Evolutionary conservation across 768 basidiomycete species (phyloP).

Genomic region (Pilatotrama ljubarskyi): DNA sequence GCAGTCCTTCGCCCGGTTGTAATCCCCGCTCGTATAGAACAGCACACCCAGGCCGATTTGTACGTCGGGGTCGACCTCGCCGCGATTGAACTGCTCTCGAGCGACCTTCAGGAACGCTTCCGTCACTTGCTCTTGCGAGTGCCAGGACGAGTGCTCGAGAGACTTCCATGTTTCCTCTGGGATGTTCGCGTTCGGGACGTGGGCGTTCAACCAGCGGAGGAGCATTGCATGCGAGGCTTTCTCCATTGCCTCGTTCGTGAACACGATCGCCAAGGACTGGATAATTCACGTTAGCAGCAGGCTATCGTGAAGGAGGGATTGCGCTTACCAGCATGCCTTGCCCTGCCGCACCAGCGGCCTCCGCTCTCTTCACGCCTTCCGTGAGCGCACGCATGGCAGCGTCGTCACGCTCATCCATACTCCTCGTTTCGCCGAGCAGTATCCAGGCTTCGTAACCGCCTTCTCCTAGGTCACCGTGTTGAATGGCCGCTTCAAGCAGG

Average conservation of each 20-base stretch:
- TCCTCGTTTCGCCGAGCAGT: conserved; percentile 83
- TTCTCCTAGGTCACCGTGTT: conserved; percentile 75
- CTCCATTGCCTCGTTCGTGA: conserved; percentile 92
- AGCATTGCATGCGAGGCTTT: conserved; percentile 83
- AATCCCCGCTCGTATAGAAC: conserved; percentile 87
- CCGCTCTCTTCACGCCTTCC: conserved; percentile 69
- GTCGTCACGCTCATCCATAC: conserved; percentile 88
- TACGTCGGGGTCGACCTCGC: conserved; percentile 81
- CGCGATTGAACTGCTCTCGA: conserved; percentile 73
- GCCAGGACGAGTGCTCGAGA: conserved; percentile 69
- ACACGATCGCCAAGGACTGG: conserved; percentile 93
- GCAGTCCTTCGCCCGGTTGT: conserved; percentile 90
- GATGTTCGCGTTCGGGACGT: conserved; percentile 57
- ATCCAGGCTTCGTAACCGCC: conserved; percentile 92
- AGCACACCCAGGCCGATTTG: conserved; percentile 92
- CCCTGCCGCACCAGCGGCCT: conserved; percentile 61
- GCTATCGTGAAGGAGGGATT: neutral
- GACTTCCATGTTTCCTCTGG: conserved; percentile 58
- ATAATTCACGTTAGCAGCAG: neutral
- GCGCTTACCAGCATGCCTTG: conserved; percentile 71
- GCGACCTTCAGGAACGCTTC: conserved; percentile 84
- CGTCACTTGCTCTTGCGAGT: conserved; percentile 74
- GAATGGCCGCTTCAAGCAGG: conserved; percentile 88
- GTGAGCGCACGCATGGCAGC: conserved; percentile 76
- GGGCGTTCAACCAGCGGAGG: conserved; percentile 77